Evolutionary conservation across 1,284 basidiomycete genomes (phyloP), one percentile per base, ranked within the genome.

Genomic region (Microbotryum lychnidis-dioicae): DNA sequence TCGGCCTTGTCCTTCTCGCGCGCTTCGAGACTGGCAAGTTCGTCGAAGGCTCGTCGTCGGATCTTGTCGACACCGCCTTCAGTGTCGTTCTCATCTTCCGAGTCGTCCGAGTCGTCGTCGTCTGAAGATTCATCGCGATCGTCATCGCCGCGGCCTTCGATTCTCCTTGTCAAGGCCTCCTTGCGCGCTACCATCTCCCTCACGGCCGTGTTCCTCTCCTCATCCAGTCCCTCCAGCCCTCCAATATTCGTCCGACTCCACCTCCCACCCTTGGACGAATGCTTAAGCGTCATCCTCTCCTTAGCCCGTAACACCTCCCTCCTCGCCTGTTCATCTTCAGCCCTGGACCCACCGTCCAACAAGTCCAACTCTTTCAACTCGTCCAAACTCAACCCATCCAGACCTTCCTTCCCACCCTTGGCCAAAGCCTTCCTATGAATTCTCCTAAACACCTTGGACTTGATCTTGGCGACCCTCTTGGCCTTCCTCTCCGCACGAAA

Each of bases 401-500:
- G 67, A 72, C 77, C 77, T 68, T 80, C 50, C 82, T 74, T 70
- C 80, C 83, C 54, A 16, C 50, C 65, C 65, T 64, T 65, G 60
- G 53, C 68, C 56, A 47, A 69, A 45, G 72, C 83, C 86, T 75
- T 89, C 90, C 74, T 90, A 82, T 71, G 85, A 54, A 97, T 81
- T 70, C 88, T 87, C 46, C 92, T 81, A 74, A 91, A 97, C 4
- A 90, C 84, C 76, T 94, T 97, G 75, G 86, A 89, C 80, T 98
- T 97, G 78, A 98, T 97, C 78, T 96, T 97, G 47, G 87, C 84
- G 10, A 96, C 81, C 14, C 93, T 84, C 66, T 89, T 90, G 12
- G 91, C 90, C 74, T 94, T 94, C 46, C 84, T 80, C 72, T 98
- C 93, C 0, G 90, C 91, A 5, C 93, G 84, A 79, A 96, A 97